Base-by-base conservation (phyloP, 306 rosid species). In the Alnus glutinosa region DNA sequence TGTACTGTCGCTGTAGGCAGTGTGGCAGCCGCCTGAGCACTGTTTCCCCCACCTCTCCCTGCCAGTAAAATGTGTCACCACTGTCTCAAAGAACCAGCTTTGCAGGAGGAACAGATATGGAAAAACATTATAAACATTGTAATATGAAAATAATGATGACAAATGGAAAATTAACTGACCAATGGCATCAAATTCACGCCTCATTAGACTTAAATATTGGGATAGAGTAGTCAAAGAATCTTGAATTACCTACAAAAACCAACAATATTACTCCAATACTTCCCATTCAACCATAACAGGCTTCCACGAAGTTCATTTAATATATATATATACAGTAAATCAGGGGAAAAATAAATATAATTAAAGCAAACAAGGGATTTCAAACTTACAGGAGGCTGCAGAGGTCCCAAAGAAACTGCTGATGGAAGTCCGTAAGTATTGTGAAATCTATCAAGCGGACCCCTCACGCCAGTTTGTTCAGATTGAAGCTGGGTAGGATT, bases 221-320 rank as follows among this genome's bases (percentile, higher is more conserved):
- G 92, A 85, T 84, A 96, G 84, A 73, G 99, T 96, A 55, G 96
- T 86, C 91, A 96, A 87, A 83, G 99, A 96, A 85, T 88, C 98
- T 66, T 93, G 98, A 90, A 96, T 90, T 57, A 88, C 97, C 99
- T 96, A 71, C 81, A 87, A 77, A 78, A 75, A 69, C 83, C 88
- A 28, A 86, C 70, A 61, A 74, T 66, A 52, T 57, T 16, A 83
- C 48, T 63, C 50, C 50, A 58, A 58, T 9, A 70, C 50, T 51
- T 66, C 74, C 75, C 12, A 42, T 62, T 55, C 49, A 50, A 18
- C 72, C 66, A 59, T 4, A 59, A 59, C n/a, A 23, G 34, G 5
- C 15, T 32, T 34, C 70, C 70, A 68, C 1, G 4, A 46, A 47
- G 34, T n/a, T 68, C 32, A 18, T 68, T 66, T 32, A 23, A 5